phyloP scores from a whole-genome alignment of 192 early-diverging fungal species.

The Endogone sp. region DNA sequence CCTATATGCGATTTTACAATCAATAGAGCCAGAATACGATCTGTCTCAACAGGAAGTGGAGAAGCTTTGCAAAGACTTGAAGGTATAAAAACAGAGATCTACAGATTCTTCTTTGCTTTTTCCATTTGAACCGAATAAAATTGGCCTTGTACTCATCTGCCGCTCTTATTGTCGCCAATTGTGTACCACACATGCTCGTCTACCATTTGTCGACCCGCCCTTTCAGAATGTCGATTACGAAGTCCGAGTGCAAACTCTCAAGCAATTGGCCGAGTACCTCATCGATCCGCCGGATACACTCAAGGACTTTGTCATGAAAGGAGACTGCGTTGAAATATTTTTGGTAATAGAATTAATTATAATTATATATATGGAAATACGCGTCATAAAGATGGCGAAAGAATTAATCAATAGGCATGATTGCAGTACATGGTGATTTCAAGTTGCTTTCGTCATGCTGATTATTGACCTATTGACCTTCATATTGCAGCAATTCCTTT shows the following conservation, averaged over 20 bases:
- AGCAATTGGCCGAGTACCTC: slow-evolving; percentile 11
- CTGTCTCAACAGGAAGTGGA: slow-evolving; percentile 12
- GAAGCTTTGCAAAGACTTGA: slow-evolving; percentile 9
- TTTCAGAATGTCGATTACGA: slow-evolving; percentile 8
- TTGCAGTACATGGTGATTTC: no score
- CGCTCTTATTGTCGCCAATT: no score
- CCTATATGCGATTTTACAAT: no score
- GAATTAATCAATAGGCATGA: no score
- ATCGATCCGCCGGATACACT: slow-evolving; percentile 16
- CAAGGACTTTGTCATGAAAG: slow-evolving; percentile 9
- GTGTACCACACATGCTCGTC: no score
- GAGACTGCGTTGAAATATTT: slow-evolving; percentile 7
- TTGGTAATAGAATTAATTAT: no score
- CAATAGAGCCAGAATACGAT: slow-evolving; percentile 12
- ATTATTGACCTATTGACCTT: no score
- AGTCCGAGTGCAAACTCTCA: slow-evolving; percentile 5
- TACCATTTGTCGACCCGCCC: neutral
- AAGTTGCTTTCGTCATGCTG: no score
- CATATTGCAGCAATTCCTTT: neutral
- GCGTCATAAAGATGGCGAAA: no score
- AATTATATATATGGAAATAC: no score
- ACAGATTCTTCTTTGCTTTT: no score
- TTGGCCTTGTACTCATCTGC: neutral
- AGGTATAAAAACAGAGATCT: slow-evolving; percentile 1
- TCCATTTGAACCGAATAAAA: neutral